A percentile compares a stretch with the other conserved stretches of the same genome.
These are phyloP conservation scores for Solanum paucissectum DNA, from an alignment of 257 asterid species.

Conservation along the genomic window DNA sequence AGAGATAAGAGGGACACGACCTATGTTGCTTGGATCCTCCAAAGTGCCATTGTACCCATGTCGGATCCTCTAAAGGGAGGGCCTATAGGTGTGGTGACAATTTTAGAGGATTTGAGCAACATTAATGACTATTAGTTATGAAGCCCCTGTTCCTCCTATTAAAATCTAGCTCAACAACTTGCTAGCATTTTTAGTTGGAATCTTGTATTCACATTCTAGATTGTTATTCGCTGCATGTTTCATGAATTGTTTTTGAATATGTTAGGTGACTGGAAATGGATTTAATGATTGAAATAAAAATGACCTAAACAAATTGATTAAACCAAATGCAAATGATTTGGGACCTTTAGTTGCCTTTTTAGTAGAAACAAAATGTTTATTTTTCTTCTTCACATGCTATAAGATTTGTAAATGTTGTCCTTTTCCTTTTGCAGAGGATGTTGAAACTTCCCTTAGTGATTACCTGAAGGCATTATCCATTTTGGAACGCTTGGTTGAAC, in stretches of 20 bases:
- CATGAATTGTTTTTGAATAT: background rate
- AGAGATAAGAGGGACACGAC: background rate
- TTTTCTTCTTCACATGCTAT: background rate
- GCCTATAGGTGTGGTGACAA: background rate
- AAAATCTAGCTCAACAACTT: background rate
- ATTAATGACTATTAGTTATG: background rate
- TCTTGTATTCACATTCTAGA: background rate
- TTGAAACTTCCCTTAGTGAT: slow-evolving; percentile 88
- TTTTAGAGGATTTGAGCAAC: background rate
- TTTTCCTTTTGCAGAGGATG: slow-evolving; percentile 58
- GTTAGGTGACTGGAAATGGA: background rate
- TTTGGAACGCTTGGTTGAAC: slow-evolving; percentile 75
- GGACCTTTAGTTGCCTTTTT: background rate
- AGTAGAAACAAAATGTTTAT: background rate
- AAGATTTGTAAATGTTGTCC: background rate
- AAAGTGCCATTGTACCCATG: background rate
- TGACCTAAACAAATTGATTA: background rate
- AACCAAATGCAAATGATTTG: background rate
- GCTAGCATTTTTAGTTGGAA: background rate
- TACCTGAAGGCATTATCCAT: slow-evolving; percentile 82
- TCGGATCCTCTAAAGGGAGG: background rate
- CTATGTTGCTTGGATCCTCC: background rate
- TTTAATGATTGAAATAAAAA: background rate
- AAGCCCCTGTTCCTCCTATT: background rate
- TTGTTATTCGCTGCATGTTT: background rate